phyloP scores from a whole-genome alignment of 202 grass and related monocot genomes.

The Hordeum pubiflorum region DNA sequence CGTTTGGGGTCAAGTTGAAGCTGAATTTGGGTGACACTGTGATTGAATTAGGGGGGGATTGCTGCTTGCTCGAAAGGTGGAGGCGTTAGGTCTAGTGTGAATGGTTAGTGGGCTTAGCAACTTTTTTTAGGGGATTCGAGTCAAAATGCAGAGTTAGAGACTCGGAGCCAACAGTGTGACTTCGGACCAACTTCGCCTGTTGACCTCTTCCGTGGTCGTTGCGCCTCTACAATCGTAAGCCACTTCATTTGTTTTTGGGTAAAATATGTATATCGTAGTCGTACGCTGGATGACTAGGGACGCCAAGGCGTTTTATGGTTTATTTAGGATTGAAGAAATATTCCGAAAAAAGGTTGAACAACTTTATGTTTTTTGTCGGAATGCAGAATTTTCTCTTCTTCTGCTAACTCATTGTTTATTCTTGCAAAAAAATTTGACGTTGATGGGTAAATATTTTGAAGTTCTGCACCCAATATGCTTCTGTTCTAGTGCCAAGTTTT shows the following conservation, averaged over 20 bases:
- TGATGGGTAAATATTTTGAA: neutral
- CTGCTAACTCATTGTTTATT: constrained; percentile 3
- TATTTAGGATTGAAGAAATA: neutral
- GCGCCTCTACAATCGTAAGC: neutral
- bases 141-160: constrained; percentile 11
- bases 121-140: neutral
- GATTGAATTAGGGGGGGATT: constrained; percentile 11
- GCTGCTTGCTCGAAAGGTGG: neutral
- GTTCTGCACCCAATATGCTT: neutral
- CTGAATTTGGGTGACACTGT: neutral
- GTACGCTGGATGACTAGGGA: neutral
- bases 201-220: constrained; percentile 29
- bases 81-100: neutral
- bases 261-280: constrained; percentile 4
- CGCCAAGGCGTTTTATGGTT: constrained; percentile 7
- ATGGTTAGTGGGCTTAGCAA: neutral
- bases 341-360: neutral
- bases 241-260: neutral
- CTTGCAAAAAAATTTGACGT: constrained; percentile 12
- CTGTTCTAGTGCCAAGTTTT: neutral
- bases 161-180: constrained; percentile 20
- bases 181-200: constrained; percentile 23
- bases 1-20: neutral
- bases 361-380: neutral
- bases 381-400: neutral